These are phyloP conservation scores for Chlamydomonas sp. DNA, from an alignment of 139 green algal species.

Conservation along the genomic window DNA sequence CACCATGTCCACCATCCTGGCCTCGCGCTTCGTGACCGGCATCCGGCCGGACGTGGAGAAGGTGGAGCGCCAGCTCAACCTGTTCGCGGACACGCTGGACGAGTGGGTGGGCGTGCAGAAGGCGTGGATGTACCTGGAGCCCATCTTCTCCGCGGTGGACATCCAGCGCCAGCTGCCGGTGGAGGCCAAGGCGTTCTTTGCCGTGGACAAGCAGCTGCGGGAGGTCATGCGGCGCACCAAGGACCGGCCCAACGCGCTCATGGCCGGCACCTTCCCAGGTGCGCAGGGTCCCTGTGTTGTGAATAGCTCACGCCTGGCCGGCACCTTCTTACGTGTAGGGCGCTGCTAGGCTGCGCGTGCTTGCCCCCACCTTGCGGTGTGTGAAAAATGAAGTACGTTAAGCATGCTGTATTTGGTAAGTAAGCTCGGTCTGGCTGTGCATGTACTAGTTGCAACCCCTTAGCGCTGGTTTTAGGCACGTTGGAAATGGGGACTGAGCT, in stretches of 20 bases:
- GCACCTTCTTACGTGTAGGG: no score
- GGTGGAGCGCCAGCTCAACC: constrained; percentile 74
- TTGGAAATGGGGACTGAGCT: no score
- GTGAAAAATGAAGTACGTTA: no score
- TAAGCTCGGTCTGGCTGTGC: no score
- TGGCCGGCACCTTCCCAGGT: constrained; percentile 54
- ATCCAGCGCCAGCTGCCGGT: constrained; percentile 88
- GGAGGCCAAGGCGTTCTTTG: constrained; percentile 80
- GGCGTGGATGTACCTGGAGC: constrained; percentile 92
- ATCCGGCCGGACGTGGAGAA: constrained; percentile 84
- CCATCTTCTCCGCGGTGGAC: constrained; percentile 85
- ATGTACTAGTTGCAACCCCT: no score
- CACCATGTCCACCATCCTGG: constrained; percentile 87
- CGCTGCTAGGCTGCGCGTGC: no score
- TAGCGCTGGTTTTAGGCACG: no score
- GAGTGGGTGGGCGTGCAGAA: constrained; percentile 83
- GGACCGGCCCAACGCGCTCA: constrained; percentile 79
- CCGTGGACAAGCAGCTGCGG: constrained; percentile 83
- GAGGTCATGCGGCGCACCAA: constrained; percentile 85
- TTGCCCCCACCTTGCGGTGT: no score
- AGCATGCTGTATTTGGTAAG: no score
- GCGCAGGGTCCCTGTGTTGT: neutral
- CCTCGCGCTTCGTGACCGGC: constrained; percentile 78
- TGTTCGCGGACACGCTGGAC: constrained; percentile 78
- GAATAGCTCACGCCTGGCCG: no score